Conservation (phyloP, 371 early-diverging fungal genomes). For the Rhizopus sp. region DNA sequence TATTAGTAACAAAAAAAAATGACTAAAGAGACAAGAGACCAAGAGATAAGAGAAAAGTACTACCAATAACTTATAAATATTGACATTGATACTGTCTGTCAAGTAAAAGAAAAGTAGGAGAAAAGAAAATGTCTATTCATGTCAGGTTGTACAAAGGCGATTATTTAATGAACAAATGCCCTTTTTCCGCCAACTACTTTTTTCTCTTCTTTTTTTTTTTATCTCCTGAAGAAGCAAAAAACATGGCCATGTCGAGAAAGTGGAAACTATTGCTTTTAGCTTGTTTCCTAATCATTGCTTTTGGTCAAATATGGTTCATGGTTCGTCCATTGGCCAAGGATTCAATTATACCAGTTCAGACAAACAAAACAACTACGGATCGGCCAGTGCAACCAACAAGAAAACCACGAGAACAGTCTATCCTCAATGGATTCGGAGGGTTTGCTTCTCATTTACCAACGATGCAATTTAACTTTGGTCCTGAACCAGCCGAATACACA, state of each 20-base stretch:
- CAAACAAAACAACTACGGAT: not conserved
- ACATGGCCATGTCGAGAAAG: constrained; percentile 6
- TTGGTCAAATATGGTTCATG: constrained; percentile 3
- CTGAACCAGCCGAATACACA: constrained; percentile 23
- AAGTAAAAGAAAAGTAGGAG: too few species aligned
- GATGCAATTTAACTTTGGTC: constrained; percentile 22
- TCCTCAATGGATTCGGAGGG: constrained; percentile 18
- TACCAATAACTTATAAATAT: too few species aligned
- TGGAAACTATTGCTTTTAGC: constrained; percentile 9
- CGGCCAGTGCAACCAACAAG: not conserved
- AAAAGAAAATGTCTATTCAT: too few species aligned
- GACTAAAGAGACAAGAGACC: too few species aligned
- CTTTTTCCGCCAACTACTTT: not conserved
- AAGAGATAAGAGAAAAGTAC: too few species aligned
- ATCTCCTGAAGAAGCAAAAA: not conserved
- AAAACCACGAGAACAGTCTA: constrained; percentile 15
- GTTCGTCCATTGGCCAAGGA: not conserved
- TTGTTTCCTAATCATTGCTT: constrained; percentile 3
- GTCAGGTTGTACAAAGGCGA: too few species aligned
- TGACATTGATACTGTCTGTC: too few species aligned
- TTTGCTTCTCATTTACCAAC: constrained; percentile 22
- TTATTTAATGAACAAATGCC: too few species aligned
- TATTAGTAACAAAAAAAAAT: too few species aligned
- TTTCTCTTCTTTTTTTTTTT: not conserved
- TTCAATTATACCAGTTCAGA: not conserved